A percentile compares a stretch with the other conserved stretches of the same genome.
These are phyloP conservation scores for Takakia lepidozioides DNA, from an alignment of 225 moss, liverwort and hornwort genomes.

Conservation along the genomic window DNA sequence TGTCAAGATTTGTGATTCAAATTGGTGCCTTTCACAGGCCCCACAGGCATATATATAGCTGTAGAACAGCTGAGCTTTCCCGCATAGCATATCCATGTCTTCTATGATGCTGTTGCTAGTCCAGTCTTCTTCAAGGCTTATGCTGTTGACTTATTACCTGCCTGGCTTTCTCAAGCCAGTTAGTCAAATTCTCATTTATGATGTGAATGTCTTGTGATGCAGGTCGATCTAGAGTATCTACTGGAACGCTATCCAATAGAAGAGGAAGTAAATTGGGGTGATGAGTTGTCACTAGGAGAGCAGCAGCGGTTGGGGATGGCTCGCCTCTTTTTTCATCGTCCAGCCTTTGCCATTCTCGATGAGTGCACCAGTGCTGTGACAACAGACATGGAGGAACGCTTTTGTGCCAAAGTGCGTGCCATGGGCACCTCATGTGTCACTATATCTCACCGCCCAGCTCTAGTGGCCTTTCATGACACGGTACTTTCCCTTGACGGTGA, in stretches of 20 bases:
- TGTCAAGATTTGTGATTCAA: too few relatives aligned
- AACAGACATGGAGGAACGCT: conserved; percentile 98
- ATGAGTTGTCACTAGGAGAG: conserved; percentile 96
- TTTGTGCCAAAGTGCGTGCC: conserved; percentile 97
- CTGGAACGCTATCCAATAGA: conserved; percentile 83
- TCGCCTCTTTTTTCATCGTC: conserved; percentile 91
- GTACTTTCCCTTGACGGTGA: conserved; percentile 98
- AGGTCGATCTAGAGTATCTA: conserved; percentile 95
- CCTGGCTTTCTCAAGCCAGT: too few relatives aligned
- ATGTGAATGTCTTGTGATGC: too few relatives aligned
- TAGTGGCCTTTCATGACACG: conserved; percentile 98
- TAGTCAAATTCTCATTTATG: too few relatives aligned
- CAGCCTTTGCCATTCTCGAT: conserved; percentile 91
- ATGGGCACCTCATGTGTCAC: conserved; percentile 99
- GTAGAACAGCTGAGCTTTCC: too few relatives aligned
- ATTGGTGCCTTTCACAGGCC: too few relatives aligned
- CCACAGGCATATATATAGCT: too few relatives aligned
- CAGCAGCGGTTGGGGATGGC: conserved; percentile 98
- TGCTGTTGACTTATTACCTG: too few relatives aligned
- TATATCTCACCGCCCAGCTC: conserved; percentile 93
- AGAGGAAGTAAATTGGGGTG: conserved; percentile 91
- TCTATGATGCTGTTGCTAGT: too few relatives aligned
- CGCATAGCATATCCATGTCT: too few relatives aligned
- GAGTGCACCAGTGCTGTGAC: conserved; percentile 99
- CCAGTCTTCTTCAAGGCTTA: too few relatives aligned